Evolutionary conservation across 148 eudicot genomes (phyloP).

Genomic region (Selenicereus undatus): DNA sequence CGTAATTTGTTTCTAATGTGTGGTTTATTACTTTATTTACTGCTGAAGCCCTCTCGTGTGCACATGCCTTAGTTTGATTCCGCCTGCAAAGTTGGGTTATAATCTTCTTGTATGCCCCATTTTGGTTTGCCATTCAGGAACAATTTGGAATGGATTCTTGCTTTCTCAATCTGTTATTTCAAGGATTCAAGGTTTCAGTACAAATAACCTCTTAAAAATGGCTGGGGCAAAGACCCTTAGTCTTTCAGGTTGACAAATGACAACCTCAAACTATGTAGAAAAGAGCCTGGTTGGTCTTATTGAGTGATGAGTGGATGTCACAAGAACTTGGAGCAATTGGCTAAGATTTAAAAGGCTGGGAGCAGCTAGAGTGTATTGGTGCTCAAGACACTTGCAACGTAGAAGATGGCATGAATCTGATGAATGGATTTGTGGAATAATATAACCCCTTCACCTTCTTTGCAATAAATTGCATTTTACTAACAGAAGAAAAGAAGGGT

Average conservation of each 20-base stretch:
- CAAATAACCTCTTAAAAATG: neutral
- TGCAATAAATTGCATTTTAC: constrained; percentile 19
- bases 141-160: neutral
- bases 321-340: neutral
- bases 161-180: neutral
- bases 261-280: too few species aligned
- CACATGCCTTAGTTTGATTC: neutral
- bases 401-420: constrained; percentile 7
- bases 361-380: neutral
- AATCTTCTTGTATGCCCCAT: neutral
- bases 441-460: constrained; percentile 18
- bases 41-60: neutral
- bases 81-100: neutral
- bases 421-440: neutral
- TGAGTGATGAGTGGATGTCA: neutral
- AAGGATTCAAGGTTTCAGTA: neutral
- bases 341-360: neutral
- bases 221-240: neutral
- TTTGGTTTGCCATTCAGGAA: neutral
- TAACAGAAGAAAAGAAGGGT: constrained; percentile 12
- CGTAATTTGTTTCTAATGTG: too few species aligned
- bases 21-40: too few species aligned
- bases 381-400: constrained; percentile 17
- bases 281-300: neutral
- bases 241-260: neutral